Percentiles rank a stretch among this genome's conserved stretches.
Conservation (phyloP, 768 basidiomycete species). For the Brasilioporus rufonigricans region DNA sequence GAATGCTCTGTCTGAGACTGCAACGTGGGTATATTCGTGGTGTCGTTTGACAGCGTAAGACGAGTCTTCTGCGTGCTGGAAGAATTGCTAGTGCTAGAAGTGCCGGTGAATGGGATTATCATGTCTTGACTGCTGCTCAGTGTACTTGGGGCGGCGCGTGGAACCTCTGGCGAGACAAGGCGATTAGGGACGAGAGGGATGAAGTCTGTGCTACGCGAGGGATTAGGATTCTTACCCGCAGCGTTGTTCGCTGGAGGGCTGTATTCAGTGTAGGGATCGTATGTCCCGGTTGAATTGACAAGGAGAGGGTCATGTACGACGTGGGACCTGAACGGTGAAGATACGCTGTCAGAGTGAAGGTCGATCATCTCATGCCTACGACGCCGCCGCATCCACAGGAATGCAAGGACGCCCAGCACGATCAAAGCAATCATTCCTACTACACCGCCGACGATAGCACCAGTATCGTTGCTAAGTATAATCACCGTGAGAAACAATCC, state of each 20-base stretch:
- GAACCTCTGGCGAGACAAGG: background rate
- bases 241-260: background rate
- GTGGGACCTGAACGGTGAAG: background rate
- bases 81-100: background rate
- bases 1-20: background rate
- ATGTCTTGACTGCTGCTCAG: background rate
- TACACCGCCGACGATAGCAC: constrained; percentile 14
- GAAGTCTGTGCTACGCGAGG: background rate
- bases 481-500: background rate
- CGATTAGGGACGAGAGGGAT: constrained; percentile 14
- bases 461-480: constrained; percentile 2
- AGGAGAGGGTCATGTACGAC: background rate
- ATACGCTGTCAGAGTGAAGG: background rate
- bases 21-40: background rate
- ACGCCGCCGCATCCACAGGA: constrained; percentile 12
- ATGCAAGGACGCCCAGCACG: background rate
- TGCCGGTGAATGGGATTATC: constrained; percentile 8
- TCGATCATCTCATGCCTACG: constrained; percentile 8
- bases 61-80: background rate
- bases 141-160: background rate
- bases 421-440: constrained; percentile 10
- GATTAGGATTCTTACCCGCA: background rate
- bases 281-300: background rate
- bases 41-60: constrained; percentile 4
- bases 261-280: background rate